Evolutionary conservation across 2,329 filamentous ascomycete species (phyloP).

Genomic region (Scedosporium apiospermum): DNA sequence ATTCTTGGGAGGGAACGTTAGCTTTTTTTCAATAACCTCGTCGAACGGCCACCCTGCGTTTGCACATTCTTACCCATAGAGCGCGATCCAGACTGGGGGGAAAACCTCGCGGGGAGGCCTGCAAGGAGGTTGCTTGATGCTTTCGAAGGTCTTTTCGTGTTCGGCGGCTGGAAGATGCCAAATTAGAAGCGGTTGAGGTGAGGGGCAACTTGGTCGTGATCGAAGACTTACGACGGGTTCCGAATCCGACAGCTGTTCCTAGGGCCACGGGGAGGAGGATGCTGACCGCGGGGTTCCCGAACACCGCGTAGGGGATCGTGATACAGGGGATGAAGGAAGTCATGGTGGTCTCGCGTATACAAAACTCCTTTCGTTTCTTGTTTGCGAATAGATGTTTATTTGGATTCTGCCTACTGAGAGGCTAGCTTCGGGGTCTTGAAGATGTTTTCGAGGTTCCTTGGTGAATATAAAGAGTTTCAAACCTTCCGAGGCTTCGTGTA

Average conservation of each 20-base stretch:
- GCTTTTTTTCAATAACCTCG: conserved; percentile 3
- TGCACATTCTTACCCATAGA: conserved; percentile 41
- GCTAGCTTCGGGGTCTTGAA: too few species aligned
- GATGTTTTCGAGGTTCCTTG: too few species aligned
- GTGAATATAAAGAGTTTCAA: too few species aligned
- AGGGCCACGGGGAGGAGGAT: conserved; percentile 67
- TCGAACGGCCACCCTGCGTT: background rate
- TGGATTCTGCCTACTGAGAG: too few species aligned
- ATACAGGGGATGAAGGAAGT: conserved; percentile 71
- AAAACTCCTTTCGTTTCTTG: background rate
- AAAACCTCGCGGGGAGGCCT: conserved; percentile 53
- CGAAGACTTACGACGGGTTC: conserved; percentile 47
- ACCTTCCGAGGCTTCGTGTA: too few species aligned
- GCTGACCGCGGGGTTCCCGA: conserved; percentile 61
- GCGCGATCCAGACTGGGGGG: conserved; percentile 54
- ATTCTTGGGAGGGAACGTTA: conserved; percentile 24
- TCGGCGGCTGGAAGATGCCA: conserved; percentile 34
- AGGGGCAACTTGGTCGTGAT: conserved; percentile 3
- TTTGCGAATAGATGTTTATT: background rate
- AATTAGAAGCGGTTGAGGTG: background rate
- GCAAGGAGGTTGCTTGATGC: conserved; percentile 58
- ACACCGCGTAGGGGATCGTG: conserved; percentile 62
- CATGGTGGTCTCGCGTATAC: conserved; percentile 39
- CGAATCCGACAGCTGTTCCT: conserved; percentile 65
- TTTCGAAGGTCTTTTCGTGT: conserved; percentile 52